Conservation (phyloP, 768 basidiomycete genomes). For the Tricholoma sp. region DNA sequence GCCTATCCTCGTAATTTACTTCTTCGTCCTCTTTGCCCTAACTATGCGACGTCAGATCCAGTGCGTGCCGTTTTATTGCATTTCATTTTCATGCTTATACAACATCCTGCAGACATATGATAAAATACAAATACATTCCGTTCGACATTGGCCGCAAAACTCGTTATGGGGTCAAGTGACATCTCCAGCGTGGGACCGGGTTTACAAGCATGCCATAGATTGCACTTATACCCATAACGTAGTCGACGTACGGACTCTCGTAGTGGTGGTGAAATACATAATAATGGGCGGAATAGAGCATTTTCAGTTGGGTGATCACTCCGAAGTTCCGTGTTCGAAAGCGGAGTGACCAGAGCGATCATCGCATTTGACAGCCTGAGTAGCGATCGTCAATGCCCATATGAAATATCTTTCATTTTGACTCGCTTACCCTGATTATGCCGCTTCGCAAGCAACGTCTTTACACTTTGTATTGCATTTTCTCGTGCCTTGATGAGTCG, state of each 20-base stretch:
- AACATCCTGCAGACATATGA: constrained; percentile 76
- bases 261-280: not conserved
- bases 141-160: constrained; percentile 95
- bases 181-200: not conserved
- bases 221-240: not conserved
- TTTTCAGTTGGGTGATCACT: not conserved
- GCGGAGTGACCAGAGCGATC: too few relatives aligned
- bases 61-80: constrained; percentile 42
- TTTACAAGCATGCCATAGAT: not conserved
- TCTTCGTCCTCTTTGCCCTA: constrained; percentile 88
- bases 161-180: constrained; percentile 57
- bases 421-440: not conserved
- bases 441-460: constrained; percentile 44
- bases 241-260: not conserved
- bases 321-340: too few relatives aligned
- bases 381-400: not conserved
- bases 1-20: constrained; percentile 98
- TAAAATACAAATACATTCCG: constrained; percentile 96
- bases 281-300: not conserved
- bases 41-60: constrained; percentile 97
- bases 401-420: too few relatives aligned
- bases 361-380: too few relatives aligned
- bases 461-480: constrained; percentile 60
- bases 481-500: constrained; percentile 68
- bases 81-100: constrained; percentile 2